A percentile compares a stretch with the other conserved stretches of the same genome.
Conservation (phyloP, 2,329 filamentous ascomycete species). For the Ophiosphaerella korrae region DNA sequence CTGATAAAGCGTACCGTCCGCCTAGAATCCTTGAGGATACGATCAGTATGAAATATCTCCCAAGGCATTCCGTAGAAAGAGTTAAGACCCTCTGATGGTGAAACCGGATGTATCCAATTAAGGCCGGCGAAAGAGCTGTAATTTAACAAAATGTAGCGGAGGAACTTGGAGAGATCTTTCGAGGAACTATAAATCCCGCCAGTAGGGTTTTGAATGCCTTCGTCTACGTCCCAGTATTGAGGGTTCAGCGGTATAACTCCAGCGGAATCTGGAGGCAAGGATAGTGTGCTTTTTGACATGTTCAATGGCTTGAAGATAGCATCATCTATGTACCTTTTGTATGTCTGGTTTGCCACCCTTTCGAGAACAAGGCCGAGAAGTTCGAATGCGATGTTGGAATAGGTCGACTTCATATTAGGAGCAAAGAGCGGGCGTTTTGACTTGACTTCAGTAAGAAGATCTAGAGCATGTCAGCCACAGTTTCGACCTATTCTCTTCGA, state of each 20-base stretch:
- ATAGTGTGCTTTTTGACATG: constrained; percentile 38
- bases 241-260: constrained; percentile 46
- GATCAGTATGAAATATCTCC: constrained; percentile 53
- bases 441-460: constrained; percentile 42
- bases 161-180: constrained; percentile 50
- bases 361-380: constrained; percentile 49
- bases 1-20: constrained; percentile 53
- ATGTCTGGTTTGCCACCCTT: constrained; percentile 44
- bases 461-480: constrained; percentile 19
- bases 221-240: constrained; percentile 50
- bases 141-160: constrained; percentile 50
- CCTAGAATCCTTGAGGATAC: constrained; percentile 43
- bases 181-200: constrained; percentile 53
- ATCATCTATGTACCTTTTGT: constrained; percentile 46
- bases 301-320: constrained; percentile 47
- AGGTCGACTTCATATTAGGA: constrained; percentile 50
- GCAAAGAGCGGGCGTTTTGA: constrained; percentile 45
- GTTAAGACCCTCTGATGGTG: constrained; percentile 42
- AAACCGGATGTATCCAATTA: constrained; percentile 53
- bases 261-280: constrained; percentile 37
- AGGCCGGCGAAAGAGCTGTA: constrained; percentile 49
- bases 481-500: neutral
- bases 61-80: constrained; percentile 55
- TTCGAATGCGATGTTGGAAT: constrained; percentile 50
- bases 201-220: constrained; percentile 51